Percentiles rank a stretch among this genome's conserved stretches.
Conservation (phyloP, 768 basidiomycete species). For the Boletus reticulatus region DNA sequence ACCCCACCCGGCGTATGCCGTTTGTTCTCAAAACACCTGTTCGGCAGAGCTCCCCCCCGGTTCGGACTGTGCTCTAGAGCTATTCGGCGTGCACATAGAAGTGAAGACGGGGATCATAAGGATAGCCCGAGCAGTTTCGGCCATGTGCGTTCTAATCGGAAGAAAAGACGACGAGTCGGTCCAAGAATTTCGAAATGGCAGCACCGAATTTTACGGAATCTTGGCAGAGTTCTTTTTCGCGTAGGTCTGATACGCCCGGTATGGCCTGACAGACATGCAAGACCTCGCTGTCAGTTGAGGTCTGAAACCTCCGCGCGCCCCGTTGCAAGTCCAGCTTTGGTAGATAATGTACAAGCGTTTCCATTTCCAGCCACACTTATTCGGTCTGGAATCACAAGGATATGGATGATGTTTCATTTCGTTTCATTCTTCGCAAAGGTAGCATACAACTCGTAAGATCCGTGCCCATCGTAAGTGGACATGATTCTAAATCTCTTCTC, state of each 20-base stretch:
- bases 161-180: not conserved
- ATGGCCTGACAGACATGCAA: constrained; percentile 11
- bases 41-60: not conserved
- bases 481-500: constrained; percentile 9
- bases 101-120: constrained; percentile 7
- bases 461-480: constrained; percentile 15
- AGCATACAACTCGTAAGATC: constrained; percentile 24
- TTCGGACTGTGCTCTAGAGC: too few relatives aligned
- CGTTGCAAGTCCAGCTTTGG: too few relatives aligned
- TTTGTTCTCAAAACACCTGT: constrained; percentile 2
- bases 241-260: not conserved
- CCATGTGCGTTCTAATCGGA: constrained; percentile 4
- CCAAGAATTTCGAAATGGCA: too few relatives aligned
- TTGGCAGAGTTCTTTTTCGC: constrained; percentile 10
- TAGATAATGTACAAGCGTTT: not conserved
- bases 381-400: constrained; percentile 5
- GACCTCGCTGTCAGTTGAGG: not conserved
- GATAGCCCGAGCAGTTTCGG: not conserved
- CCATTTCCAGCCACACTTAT: not conserved
- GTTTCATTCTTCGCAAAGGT: constrained; percentile 38
- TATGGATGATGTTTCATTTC: constrained; percentile 40
- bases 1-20: constrained; percentile 2
- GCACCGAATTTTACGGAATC: constrained; percentile 16
- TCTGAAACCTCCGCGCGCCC: constrained; percentile 13
- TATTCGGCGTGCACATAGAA: not conserved